A percentile compares a stretch with the other conserved stretches of the same genome.
Evolutionary conservation across 768 basidiomycete species (phyloP).

Genomic region (Leccinum boreale): DNA sequence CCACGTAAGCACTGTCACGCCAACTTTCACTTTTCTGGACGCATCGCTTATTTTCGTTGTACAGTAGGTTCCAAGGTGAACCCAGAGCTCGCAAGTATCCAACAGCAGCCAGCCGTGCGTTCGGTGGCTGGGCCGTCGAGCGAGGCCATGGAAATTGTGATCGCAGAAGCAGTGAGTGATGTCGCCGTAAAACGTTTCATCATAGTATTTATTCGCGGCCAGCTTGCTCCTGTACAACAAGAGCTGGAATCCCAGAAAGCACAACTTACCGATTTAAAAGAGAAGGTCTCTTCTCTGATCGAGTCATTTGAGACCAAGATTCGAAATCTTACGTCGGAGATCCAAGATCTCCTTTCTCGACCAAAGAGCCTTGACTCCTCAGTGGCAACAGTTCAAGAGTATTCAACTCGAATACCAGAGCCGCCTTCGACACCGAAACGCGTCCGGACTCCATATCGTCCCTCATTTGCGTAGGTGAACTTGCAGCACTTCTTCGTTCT

Average conservation of each 20-base stretch:
- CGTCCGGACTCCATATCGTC: slow-evolving; percentile 29
- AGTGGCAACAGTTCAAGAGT: slow-evolving; percentile 9
- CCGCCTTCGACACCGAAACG: slow-evolving; percentile 35
- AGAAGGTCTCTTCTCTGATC: slow-evolving; percentile 28
- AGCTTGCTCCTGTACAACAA: slow-evolving; percentile 52
- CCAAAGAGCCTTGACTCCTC: slow-evolving; percentile 10
- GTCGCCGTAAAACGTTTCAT: background rate
- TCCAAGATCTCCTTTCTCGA: slow-evolving; percentile 29
- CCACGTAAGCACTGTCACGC: slow-evolving; percentile 13
- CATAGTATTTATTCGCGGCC: slow-evolving; percentile 7
- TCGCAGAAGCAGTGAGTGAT: slow-evolving; percentile 31
- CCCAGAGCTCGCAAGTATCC: background rate
- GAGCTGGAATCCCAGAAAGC: slow-evolving; percentile 46
- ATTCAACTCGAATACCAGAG: slow-evolving; percentile 22
- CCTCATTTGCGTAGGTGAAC: slow-evolving; percentile 25
- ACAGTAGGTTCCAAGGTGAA: slow-evolving; percentile 7
- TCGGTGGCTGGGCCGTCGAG: slow-evolving; percentile 2
- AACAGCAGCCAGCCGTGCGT: slow-evolving; percentile 4
- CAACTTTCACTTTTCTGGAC: background rate
- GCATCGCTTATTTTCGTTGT: background rate
- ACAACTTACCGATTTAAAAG: slow-evolving; percentile 38
- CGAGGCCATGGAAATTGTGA: slow-evolving; percentile 15
- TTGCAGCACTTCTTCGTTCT: background rate
- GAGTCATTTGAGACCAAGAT: slow-evolving; percentile 38
- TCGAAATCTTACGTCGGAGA: slow-evolving; percentile 33